These are phyloP conservation scores for Spizellomyces punctatus DNA, from an alignment of 192 early-diverging fungal genomes.

Conservation along the genomic window DNA sequence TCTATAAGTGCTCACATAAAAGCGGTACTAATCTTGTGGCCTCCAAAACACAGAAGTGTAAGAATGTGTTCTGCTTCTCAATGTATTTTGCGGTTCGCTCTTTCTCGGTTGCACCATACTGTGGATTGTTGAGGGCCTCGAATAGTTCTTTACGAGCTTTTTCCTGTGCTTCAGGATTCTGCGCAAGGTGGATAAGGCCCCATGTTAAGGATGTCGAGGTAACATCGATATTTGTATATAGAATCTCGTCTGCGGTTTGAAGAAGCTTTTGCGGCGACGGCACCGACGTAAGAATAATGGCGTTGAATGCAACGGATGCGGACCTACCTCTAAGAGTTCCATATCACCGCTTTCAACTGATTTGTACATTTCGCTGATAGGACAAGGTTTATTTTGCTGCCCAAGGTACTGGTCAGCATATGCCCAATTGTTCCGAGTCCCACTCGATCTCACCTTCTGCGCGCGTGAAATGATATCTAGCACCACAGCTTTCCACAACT, in stretches of 20 bases:
- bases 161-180: conserved; percentile 7
- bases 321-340: conserved; percentile 1
- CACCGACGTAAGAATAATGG: neutral
- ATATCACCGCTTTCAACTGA: conserved; percentile 3
- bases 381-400: conserved; percentile 6
- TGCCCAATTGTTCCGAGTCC: neutral
- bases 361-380: conserved; percentile 12
- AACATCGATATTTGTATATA: conserved; percentile 18
- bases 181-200: conserved; percentile 11
- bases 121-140: neutral
- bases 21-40: conserved; percentile 2
- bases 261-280: neutral
- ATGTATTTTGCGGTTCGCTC: conserved; percentile 1
- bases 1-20: neutral
- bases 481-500: neutral
- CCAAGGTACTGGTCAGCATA: neutral
- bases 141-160: conserved; percentile 2
- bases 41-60: conserved; percentile 3
- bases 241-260: conserved; percentile 18
- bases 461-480: conserved; percentile 4
- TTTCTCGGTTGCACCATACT: conserved; percentile 2
- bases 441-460: conserved; percentile 1
- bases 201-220: conserved; percentile 7
- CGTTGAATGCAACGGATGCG: neutral
- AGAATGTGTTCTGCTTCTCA: neutral